Base-by-base conservation (phyloP, 345 rosid genomes). In the Microthlaspi erraticum region DNA sequence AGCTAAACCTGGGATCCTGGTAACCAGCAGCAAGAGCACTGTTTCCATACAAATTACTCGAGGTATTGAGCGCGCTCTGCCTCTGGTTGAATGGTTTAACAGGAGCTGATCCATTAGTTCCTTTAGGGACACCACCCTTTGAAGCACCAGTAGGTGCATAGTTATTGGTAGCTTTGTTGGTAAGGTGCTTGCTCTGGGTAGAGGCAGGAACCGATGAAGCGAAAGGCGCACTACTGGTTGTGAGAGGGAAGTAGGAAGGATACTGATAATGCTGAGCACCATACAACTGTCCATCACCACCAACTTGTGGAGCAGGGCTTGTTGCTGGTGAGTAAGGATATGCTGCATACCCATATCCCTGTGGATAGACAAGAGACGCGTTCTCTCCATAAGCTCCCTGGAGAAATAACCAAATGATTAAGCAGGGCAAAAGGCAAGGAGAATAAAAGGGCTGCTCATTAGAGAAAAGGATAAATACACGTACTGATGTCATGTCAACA, bases 261-360 rank as follows among this genome's bases (percentile, higher is more conserved):
- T 91, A 91, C 75, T 87, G 91, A 58, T 88, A 91, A 44, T 91
- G 89, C 74, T 87, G 97, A 61, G 85, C 81, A 31, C 88, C 95
- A 79, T 88, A 88, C 3, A 85, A 37, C 52, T 85, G 90, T 55
- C 83, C 89, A 70, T 88, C 97, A 70, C 80, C 86, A 60, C 88
- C 92, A 78, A 80, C 10, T 10, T 85, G 70, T 17, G 97, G 97
- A 68, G 83, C 87, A 1, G 92, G 90, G 2, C 89, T 81, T 59
- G 75, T 61, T 49, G 89, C 88, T 0, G 92, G 92, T 5, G 94
- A 86, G 72, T 88, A 90, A 16, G 94, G 90, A 74, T 80, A 91
- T 0, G 89, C 72, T 10, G 88, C 75, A 79, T 80, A 88, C 33
- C 91, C 86, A 77, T 86, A 91, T 14, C 86, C 83, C 32, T 74